These are phyloP conservation scores for Scheffersomyces stambukii DNA, from an alignment of 1,139 yeast genomes.

Conservation along the genomic window DNA sequence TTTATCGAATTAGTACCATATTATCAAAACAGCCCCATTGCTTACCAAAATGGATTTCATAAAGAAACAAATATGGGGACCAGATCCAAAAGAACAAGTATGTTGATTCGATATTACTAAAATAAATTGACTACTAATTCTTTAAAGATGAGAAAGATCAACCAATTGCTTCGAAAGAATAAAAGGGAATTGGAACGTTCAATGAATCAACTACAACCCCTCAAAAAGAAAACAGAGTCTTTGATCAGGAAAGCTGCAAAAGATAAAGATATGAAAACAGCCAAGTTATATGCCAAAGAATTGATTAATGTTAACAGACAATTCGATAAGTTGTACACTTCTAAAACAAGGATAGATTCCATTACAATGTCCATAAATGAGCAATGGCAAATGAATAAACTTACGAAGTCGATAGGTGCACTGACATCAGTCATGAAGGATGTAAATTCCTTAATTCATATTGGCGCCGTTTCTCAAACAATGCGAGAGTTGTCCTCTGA, in stretches of 20 bases:
- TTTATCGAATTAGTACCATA: too few species aligned
- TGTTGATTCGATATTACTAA: constrained; percentile 22
- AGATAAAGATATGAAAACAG: constrained; percentile 70
- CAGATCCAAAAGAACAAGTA: constrained; percentile 89
- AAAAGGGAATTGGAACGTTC: constrained; percentile 77
- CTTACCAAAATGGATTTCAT: constrained; percentile 54
- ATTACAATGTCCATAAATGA: constrained; percentile 88
- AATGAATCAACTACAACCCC: constrained; percentile 59
- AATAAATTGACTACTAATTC: constrained; percentile 8
- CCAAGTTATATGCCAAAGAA: constrained; percentile 79
- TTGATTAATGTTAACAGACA: constrained; percentile 72
- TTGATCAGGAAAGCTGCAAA: constrained; percentile 75
- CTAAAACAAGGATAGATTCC: constrained; percentile 83
- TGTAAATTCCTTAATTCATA: constrained; percentile 69
- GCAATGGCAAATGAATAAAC: constrained; percentile 79
- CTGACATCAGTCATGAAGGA: constrained; percentile 86
- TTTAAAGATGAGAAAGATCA: constrained; percentile 68
- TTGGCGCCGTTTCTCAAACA: constrained; percentile 80
- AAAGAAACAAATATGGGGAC: constrained; percentile 89
- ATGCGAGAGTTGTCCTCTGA: constrained; percentile 88
- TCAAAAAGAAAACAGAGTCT: constrained; percentile 71
- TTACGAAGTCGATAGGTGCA: constrained; percentile 77
- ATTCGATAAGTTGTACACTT: constrained; percentile 65
- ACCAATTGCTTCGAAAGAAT: constrained; percentile 76
- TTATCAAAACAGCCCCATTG: too few species aligned